Evolutionary conservation across 345 rosid species (phyloP), one percentile per base, ranked within the genome.

Genomic region (Diplotaxis tenuifolia): DNA sequence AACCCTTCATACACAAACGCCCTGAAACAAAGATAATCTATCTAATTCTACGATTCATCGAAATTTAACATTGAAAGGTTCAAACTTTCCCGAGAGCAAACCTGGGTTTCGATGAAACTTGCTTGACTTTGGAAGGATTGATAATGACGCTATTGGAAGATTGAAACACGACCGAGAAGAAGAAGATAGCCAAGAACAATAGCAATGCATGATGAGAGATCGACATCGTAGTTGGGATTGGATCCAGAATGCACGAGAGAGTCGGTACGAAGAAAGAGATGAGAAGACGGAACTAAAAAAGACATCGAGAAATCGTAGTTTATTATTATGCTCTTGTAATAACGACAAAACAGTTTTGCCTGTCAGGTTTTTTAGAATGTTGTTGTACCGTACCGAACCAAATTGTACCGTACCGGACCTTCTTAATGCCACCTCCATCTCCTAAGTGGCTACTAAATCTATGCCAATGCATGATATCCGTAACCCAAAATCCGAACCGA

Each of bases 1-100:
- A 94, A 91, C 50, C 98, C 96, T 81, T 91, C 80, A 57, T 91
- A 94, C n/a, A 94, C 96, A 77, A 86, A 94, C 18, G 98, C 98
- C 83, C 98, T 89, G 81, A 71, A 78, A 53, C 47, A 20, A 40
- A 36, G 16, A 31, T 7, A 66, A 67, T 18, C 9, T n/a, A 69
- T 38, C 18, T 50, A 62, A 2, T 50, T 47, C 18, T 18, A 9
- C 20, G 57, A 40, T 47, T 18, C 11, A 70, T 2, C 42, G 31
- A 34, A 9, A 2, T 6, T 8, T 6, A 47, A 53, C 25, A 0
- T 11, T 12, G n/a, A 36, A 60, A 68, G 1, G 56, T 12, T 23
- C 38, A 47, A 40, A 36, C n/a, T 31, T 59, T 21, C 23, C 3
- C 1, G 4, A 77, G 40, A 53, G 16, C 14, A 20, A 27, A 55